phyloP scores from a whole-genome alignment of 345 rosid species.

The Ailanthus altissimus region DNA sequence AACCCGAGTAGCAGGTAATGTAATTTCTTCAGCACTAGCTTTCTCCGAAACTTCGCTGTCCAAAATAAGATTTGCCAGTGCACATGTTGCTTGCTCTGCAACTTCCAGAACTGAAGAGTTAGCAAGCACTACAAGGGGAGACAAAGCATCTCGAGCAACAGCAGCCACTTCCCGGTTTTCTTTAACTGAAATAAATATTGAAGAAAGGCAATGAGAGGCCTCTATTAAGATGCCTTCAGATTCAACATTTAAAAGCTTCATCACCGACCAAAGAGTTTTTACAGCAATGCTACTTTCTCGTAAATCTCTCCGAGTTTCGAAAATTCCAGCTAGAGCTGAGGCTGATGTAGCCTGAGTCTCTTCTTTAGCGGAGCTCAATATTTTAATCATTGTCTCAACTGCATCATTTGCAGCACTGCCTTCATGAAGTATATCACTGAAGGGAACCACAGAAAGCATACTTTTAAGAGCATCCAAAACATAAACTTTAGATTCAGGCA shows the following conservation, averaged over 20 bases:
- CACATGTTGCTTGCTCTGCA: slow-evolving; percentile 92
- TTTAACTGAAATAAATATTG: slow-evolving; percentile 85
- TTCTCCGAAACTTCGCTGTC: slow-evolving; percentile 79
- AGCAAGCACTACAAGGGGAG: slow-evolving; percentile 70
- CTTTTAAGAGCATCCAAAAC: slow-evolving; percentile 95
- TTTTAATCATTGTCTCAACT: slow-evolving; percentile 89
- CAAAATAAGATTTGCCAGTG: slow-evolving; percentile 93
- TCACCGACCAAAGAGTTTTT: slow-evolving; percentile 66
- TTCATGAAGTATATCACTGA: slow-evolving; percentile 78
- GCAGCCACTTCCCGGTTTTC: slow-evolving; percentile 92
- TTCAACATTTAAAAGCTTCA: slow-evolving; percentile 77
- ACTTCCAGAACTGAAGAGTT: slow-evolving; percentile 77
- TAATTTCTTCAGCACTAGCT: slow-evolving; percentile 74
- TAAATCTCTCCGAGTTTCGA: slow-evolving; percentile 77
- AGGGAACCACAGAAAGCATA: slow-evolving; percentile 89
- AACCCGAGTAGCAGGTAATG: slow-evolving; percentile 89
- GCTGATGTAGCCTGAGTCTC: slow-evolving; percentile 98
- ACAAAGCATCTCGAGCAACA: slow-evolving; percentile 76
- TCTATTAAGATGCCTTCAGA: slow-evolving; percentile 77
- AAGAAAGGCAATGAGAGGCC: slow-evolving; percentile 79
- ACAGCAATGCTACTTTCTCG: slow-evolving; percentile 89
- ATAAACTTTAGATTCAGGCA: slow-evolving; percentile 91
- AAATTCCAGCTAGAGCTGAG: slow-evolving; percentile 90
- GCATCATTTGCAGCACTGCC: slow-evolving; percentile 99
- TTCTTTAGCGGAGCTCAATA: slow-evolving; percentile 80